These are phyloP conservation scores for Thermothielavioides terrestris DNA, from an alignment of 495 filamentous ascomycete species.

Conservation along the genomic window DNA sequence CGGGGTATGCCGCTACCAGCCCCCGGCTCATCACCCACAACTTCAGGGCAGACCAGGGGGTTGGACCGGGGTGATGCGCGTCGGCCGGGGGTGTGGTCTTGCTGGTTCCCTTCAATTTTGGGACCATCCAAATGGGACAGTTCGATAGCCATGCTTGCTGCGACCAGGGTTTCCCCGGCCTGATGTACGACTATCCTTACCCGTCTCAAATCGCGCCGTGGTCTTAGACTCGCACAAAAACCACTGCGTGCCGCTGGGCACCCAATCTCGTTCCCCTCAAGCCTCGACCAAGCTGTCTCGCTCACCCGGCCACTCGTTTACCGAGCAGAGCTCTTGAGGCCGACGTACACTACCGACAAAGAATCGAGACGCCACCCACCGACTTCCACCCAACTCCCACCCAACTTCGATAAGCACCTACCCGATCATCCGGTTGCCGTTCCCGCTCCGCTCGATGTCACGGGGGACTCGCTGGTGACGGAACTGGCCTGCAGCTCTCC, in stretches of 20 bases:
- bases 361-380: constrained; percentile 10
- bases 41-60: constrained; percentile 19
- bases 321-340: constrained; percentile 12
- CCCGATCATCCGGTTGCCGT: constrained; percentile 6
- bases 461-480: constrained; percentile 13
- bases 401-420: no score
- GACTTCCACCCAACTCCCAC: no score
- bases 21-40: constrained; percentile 6
- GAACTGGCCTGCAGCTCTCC: constrained; percentile 35
- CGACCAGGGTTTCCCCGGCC: constrained; percentile 30
- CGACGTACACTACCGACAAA: constrained; percentile 1
- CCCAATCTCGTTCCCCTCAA: constrained; percentile 32
- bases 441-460: constrained; percentile 9
- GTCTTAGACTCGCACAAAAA: constrained; percentile 47
- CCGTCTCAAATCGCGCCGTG: constrained; percentile 31
- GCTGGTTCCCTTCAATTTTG: constrained; percentile 31
- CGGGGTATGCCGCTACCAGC: no score
- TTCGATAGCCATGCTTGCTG: constrained; percentile 17
- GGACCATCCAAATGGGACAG: constrained; percentile 25
- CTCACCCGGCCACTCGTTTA: background rate
- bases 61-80: constrained; percentile 6
- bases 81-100: no score
- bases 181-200: constrained; percentile 24
- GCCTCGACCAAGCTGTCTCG: constrained; percentile 1
- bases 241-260: constrained; percentile 39